Evolutionary conservation across 108 stramenopile genomes (phyloP).

Genomic region (Nitzschia sp.): DNA sequence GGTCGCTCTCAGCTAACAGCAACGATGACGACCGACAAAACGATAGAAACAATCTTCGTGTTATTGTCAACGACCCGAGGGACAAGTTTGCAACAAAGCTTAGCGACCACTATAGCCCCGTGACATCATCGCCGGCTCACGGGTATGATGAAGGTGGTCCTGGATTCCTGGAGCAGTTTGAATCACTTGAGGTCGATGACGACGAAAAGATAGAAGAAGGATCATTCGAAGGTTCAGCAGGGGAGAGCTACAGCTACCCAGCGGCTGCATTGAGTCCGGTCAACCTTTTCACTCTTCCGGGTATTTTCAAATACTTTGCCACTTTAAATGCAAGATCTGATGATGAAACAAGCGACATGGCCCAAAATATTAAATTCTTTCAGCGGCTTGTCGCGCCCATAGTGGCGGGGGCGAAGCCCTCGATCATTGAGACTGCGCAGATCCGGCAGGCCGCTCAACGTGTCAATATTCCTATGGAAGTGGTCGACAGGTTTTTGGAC

Average conservation of each 20-base stretch:
- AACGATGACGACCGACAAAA: background rate
- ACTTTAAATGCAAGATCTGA: background rate
- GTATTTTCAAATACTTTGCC: slow-evolving; percentile 5
- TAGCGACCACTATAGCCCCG: too few species aligned
- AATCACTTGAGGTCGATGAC: slow-evolving; percentile 12
- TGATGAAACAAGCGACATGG: slow-evolving; percentile 1
- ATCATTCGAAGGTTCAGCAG: too few species aligned
- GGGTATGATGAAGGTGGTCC: slow-evolving; percentile 1
- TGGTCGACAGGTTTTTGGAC: slow-evolving; percentile 22
- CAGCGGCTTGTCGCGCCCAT: slow-evolving; percentile 19
- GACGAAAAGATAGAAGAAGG: background rate
- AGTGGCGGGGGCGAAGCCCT: slow-evolving; percentile 19
- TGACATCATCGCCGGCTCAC: too few species aligned
- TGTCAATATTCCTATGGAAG: slow-evolving; percentile 17
- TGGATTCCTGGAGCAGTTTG: slow-evolving; percentile 19
- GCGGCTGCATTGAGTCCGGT: background rate
- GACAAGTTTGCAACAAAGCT: too few species aligned
- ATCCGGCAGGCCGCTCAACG: slow-evolving; percentile 31
- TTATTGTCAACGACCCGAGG: too few species aligned
- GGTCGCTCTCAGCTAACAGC: background rate
- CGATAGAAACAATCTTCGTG: too few species aligned
- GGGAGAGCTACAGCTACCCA: too few species aligned
- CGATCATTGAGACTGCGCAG: slow-evolving; percentile 32
- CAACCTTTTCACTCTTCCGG: background rate
- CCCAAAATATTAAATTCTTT: slow-evolving; percentile 15